Evolutionary conservation across 2,329 filamentous ascomycete species (phyloP), one percentile per base, ranked within the genome.

Genomic region (Ophiostoma australiae): DNA sequence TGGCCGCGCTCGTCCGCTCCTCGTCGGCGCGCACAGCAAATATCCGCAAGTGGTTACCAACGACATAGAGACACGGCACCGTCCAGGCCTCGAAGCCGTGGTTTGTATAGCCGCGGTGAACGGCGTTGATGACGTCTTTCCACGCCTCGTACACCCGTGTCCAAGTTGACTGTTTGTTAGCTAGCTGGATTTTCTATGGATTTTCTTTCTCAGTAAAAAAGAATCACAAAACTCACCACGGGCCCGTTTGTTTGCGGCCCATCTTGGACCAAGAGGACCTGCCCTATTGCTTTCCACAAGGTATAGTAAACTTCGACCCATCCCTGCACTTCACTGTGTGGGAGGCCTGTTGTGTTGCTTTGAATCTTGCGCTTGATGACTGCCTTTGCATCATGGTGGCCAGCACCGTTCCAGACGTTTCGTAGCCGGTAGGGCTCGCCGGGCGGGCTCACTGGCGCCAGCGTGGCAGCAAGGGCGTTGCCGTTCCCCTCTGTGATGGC

Each of bases 21-120:
- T 90, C 87, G 78, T 99, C 95, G 71, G 95, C 94, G 77, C 90
- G 92, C 79, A 97, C 95, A 67, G 95, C 95, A 80, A 97, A 96
- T 63, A 91, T 82, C 72, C 95, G 86, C 72, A 99, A 81, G 78
- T 96, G 93, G 80, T 93, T 97, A 70, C 93, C 94, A 33, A 90
- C 89, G 69, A 91, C 86, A 77, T 98, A 98, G 55, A 99, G 84
- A 77, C 92, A 94, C 3, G 95, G 94, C 69, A 99, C 89, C 0
- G 93, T 95, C 94, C 95, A 99, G 41, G 93, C 90, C 74, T 92
- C 89, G 76, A 98, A 92, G 2, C 87, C 86, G 70, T 85, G 84
- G 74, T 86, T 90, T 48, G 89, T 90, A 78, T 97, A 97, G 41
- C 93, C 93, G 75, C 93, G 88, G 72, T 94, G 89, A 55, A 98